Evolutionary conservation across 2,329 filamentous ascomycete genomes (phyloP).

Genomic region (Sarocladiaceae sp.): DNA sequence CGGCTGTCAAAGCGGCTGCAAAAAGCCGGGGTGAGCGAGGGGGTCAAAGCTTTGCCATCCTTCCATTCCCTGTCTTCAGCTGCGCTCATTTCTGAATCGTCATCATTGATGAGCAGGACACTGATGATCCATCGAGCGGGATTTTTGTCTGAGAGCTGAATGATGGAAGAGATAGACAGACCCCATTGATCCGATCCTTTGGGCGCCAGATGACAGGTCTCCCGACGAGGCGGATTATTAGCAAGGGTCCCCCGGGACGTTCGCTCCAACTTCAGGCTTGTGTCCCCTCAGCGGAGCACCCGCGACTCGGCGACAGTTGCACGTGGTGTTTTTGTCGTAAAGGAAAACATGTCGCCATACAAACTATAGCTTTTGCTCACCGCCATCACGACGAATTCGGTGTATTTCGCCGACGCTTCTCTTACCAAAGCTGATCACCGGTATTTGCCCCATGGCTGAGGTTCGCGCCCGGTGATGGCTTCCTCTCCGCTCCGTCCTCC

Average conservation of each 20-base stretch:
- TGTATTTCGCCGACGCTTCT: background rate
- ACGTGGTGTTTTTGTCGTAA: background rate
- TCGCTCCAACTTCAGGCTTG: background rate
- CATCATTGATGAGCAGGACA: background rate
- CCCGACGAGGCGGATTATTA: background rate
- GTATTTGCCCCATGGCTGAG: background rate
- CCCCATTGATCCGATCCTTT: no score
- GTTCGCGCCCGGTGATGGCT: slow-evolving; percentile 2
- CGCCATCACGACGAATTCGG: background rate
- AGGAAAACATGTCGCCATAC: background rate
- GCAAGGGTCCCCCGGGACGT: background rate
- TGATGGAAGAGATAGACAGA: background rate
- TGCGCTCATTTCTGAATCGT: no score
- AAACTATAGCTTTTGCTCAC: background rate
- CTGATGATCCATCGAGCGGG: background rate
- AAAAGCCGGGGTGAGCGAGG: background rate
- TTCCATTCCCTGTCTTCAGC: background rate
- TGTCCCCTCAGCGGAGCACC: background rate
- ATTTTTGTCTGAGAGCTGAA: background rate
- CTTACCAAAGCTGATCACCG: background rate
- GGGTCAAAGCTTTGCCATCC: background rate
- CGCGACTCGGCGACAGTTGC: background rate
- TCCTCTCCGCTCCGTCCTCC: background rate
- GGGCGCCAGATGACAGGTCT: background rate
- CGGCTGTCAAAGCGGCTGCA: slow-evolving; percentile 9